phyloP scores from a whole-genome alignment of 495 filamentous ascomycete genomes.

The Annulohypoxylon moriforme region DNA sequence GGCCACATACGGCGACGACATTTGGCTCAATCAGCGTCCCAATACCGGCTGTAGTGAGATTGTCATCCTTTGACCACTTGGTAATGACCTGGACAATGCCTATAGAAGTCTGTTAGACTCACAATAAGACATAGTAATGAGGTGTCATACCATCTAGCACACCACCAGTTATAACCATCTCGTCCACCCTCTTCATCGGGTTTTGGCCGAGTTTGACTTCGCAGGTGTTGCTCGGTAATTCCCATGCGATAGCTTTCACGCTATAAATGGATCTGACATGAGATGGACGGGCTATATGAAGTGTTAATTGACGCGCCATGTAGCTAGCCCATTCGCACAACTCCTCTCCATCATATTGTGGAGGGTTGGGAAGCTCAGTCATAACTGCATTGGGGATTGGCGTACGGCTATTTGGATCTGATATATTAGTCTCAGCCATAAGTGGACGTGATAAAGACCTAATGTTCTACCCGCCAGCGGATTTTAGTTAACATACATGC shows the following conservation, averaged over 20 bases:
- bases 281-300: neutral
- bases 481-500: neutral
- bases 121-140: neutral
- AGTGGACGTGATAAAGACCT: neutral
- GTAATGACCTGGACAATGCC: neutral
- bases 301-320: neutral
- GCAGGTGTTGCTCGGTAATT: neutral
- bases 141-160: neutral
- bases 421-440: neutral
- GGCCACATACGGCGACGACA: neutral
- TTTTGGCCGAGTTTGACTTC: neutral
- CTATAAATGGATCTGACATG: neutral
- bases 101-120: neutral
- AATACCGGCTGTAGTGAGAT: neutral
- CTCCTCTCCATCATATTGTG: neutral
- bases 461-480: neutral
- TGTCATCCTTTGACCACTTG: neutral
- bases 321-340: neutral
- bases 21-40: neutral
- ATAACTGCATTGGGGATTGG: neutral
- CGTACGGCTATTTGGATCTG: neutral
- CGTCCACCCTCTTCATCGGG: neutral
- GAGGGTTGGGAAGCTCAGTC: neutral
- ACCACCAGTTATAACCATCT: neutral
- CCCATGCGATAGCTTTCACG: neutral